Conservation (phyloP, 176 grass and related monocot genomes). For the Themeda triandra region DNA sequence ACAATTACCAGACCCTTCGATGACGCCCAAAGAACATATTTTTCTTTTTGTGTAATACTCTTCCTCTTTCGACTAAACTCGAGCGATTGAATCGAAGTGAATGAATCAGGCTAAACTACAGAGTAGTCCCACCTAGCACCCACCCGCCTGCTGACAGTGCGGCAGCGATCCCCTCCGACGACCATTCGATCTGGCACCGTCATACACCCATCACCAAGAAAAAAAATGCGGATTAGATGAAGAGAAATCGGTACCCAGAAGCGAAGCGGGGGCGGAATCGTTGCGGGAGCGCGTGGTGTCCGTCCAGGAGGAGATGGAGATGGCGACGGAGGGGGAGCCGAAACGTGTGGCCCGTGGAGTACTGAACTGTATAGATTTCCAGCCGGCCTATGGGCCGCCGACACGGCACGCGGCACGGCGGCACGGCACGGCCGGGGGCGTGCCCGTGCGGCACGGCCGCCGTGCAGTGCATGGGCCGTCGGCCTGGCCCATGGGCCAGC, state of each 20-base stretch:
- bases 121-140: not conserved
- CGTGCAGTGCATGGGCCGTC: too few species aligned
- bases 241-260: conserved; percentile 27
- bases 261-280: not conserved
- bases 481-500: too few species aligned
- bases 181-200: not conserved
- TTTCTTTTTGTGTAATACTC: accelerated
- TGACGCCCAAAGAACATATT: not conserved
- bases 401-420: too few species aligned
- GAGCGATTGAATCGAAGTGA: not conserved
- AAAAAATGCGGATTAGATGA: too few species aligned
- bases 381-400: too few species aligned
- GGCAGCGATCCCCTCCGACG: not conserved
- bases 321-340: too few species aligned
- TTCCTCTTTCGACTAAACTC: not conserved
- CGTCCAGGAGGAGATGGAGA: too few species aligned
- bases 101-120: not conserved
- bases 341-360: not conserved
- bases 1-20: not conserved
- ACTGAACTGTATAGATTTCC: too few species aligned
- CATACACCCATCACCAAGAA: too few species aligned
- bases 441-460: too few species aligned
- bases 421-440: too few species aligned
- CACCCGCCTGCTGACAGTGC: too few species aligned
- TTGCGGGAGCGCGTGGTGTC: not conserved